Evolutionary conservation across 2,329 filamentous ascomycete genomes (phyloP).

Genomic region (Periconia sp.): DNA sequence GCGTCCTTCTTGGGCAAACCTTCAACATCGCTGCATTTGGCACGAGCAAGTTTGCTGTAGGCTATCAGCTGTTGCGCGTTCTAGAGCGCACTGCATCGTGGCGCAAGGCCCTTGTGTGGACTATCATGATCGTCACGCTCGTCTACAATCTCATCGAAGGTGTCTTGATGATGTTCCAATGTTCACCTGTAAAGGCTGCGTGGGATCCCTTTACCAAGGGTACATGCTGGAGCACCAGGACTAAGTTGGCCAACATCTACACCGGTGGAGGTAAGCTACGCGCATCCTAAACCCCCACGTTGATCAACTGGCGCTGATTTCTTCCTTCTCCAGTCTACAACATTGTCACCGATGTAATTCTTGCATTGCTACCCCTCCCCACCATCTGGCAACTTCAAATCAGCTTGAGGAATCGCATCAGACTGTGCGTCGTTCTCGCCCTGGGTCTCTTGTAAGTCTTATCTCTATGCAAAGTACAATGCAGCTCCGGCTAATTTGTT

Average conservation of each 20-base stretch:
- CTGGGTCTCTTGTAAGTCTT: not conserved
- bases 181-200: not conserved
- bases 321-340: not conserved
- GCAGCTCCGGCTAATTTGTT: too few relatives aligned
- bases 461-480: not conserved
- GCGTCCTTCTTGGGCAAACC: not conserved
- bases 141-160: slow-evolving; percentile 1
- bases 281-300: too few relatives aligned
- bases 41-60: slow-evolving; percentile 2
- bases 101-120: slow-evolving; percentile 1
- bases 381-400: not conserved
- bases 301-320: not conserved
- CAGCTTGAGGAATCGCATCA: not conserved
- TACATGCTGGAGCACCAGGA: not conserved
- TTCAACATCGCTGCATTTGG: not conserved
- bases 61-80: slow-evolving; percentile 1
- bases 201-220: slow-evolving; percentile 1
- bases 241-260: not conserved
- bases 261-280: too few relatives aligned
- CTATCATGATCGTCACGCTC: not conserved
- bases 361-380: not conserved
- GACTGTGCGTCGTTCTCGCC: not conserved
- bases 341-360: not conserved
- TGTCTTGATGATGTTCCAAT: slow-evolving; percentile 1
- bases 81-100: not conserved